These are phyloP conservation scores for Viola pubescens DNA, from an alignment of 441 rosid species.

Conservation along the genomic window DNA sequence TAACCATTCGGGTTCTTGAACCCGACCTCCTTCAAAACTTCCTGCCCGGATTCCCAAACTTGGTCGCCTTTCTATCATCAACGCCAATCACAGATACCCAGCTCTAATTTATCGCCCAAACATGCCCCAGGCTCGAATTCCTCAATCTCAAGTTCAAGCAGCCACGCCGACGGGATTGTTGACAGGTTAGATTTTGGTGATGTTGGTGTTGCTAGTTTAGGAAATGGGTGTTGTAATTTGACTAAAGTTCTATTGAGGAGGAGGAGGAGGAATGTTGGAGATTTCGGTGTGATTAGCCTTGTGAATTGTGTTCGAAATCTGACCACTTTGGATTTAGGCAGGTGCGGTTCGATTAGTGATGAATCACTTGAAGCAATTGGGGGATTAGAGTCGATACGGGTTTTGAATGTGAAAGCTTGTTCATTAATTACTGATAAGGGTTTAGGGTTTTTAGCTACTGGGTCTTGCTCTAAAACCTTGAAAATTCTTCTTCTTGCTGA, in stretches of 20 bases:
- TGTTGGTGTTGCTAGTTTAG: no score
- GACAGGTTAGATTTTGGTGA: no score
- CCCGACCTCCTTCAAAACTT: conserved; percentile 26
- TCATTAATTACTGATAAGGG: conserved; percentile 31
- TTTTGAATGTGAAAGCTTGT: conserved; percentile 35
- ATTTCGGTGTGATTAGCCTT: conserved; percentile 26
- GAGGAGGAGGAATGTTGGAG: no score
- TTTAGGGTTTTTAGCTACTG: conserved; percentile 29
- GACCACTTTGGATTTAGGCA: conserved; percentile 34
- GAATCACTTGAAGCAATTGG: conserved; percentile 29
- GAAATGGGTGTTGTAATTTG: no score
- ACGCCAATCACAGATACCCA: conserved; percentile 22
- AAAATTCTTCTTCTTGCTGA: conserved; percentile 31
- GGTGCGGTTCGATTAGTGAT: conserved; percentile 34
- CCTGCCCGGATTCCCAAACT: conserved; percentile 40
- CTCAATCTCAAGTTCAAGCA: no score
- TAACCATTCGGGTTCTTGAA: conserved; percentile 31
- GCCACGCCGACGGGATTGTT: no score
- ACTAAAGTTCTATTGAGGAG: no score
- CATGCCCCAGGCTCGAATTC: no score
- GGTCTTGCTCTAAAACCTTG: conserved; percentile 29
- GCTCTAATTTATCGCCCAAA: conserved; percentile 26
- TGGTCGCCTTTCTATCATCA: conserved; percentile 20
- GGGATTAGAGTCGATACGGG: conserved; percentile 15
- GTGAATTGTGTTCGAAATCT: conserved; percentile 19